Evolutionary conservation across 495 filamentous ascomycete genomes (phyloP), one percentile per base, ranked within the genome.

Genomic region (Astrothelium subdiscretum): DNA sequence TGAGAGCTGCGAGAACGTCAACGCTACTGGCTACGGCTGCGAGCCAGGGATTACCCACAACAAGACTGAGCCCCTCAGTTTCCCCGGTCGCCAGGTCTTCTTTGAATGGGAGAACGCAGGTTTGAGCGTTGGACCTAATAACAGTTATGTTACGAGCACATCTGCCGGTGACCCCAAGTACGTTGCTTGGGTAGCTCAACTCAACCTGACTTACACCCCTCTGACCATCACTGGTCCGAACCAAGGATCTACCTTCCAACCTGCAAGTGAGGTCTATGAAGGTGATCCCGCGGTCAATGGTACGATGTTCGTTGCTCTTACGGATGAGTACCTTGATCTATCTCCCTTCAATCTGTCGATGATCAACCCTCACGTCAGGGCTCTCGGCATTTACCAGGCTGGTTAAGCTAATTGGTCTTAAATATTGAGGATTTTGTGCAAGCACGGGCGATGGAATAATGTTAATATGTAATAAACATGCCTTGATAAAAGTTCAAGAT

Each of bases 151-250:
- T 22, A 95, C 91, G 0, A 74, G 80, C 5, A 80, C 79, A 1
- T 65, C 65, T 13, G 88, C 86, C 3, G 80, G 81, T 0, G 63
- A 68, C 2, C 86, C 89, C 0, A 71, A 72, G 43, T 96, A 80
- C 42, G 91, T 91, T 1, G 81, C 81, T 0, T 96, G 89, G 90
- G 82, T 87, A 10, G 79, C 76, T n/a, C 91, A 95, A 80, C 75
- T 95, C 32, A 95, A 96, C 65, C 77, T 90, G 27, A 95, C 91
- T 0, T 95, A 95, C 71, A 83, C 89, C 1, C 77, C 85, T 0
- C 72, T 95, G 64, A 79, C 72, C 4, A 69, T 85, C 58, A 76
- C 78, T 1, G 77, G 77, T 5, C 72, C 74, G 20, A 83, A 81
- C 59, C 75, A 74, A 1, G 90, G 86, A 0, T 84, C 75, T 66